Conservation (phyloP, 306 rosid species). For the Sophora flavescens region DNA sequence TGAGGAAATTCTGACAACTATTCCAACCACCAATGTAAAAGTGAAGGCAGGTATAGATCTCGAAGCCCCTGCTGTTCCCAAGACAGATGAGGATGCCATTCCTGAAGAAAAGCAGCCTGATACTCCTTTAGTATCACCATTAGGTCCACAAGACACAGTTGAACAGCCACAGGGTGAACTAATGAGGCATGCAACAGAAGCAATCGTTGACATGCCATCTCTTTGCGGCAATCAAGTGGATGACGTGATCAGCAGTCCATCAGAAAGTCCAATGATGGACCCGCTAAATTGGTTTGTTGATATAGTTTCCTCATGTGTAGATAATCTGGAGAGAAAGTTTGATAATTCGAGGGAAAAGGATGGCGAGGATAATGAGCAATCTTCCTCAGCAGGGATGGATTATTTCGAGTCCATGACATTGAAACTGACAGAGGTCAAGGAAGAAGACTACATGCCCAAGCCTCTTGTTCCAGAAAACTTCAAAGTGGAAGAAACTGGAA, state of each 20-base stretch:
- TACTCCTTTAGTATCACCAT: slow-evolving; percentile 40
- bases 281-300: slow-evolving; percentile 83
- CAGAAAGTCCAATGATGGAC: slow-evolving; percentile 56
- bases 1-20: slow-evolving; percentile 59
- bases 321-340: slow-evolving; percentile 51
- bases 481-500: slow-evolving; percentile 69
- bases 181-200: slow-evolving; percentile 74
- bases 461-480: slow-evolving; percentile 80
- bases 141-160: slow-evolving; percentile 43
- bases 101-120: slow-evolving; percentile 55
- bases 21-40: slow-evolving; percentile 46
- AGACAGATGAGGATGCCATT: slow-evolving; percentile 60
- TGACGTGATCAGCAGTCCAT: slow-evolving; percentile 53
- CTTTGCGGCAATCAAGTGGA: slow-evolving; percentile 48
- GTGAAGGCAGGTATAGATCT: slow-evolving; percentile 68
- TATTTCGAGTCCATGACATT: slow-evolving; percentile 86
- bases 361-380: slow-evolving; percentile 51
- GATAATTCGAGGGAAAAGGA: slow-evolving; percentile 47
- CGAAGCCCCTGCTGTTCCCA: slow-evolving; percentile 72
- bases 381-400: slow-evolving; percentile 67
- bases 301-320: slow-evolving; percentile 60
- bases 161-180: slow-evolving; percentile 62
- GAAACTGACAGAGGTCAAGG: slow-evolving; percentile 67
- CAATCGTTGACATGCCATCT: slow-evolving; percentile 76
- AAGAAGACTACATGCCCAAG: slow-evolving; percentile 91